Percentiles rank a stretch among this genome's conserved stretches.
phyloP scores from a whole-genome alignment of 192 early-diverging fungal species.

The Obelidium mucronatum region DNA sequence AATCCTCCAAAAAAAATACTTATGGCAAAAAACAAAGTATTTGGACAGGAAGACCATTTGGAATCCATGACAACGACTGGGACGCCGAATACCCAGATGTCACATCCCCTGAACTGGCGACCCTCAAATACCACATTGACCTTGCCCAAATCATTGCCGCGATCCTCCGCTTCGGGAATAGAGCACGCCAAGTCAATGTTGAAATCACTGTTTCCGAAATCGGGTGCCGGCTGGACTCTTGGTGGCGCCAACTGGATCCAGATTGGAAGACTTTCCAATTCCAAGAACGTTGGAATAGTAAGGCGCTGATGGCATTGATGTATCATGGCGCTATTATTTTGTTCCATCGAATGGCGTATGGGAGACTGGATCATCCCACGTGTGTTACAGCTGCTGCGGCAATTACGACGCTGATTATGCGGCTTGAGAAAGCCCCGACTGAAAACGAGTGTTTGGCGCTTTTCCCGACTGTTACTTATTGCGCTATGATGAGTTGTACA shows the following conservation, averaged over 20 bases:
- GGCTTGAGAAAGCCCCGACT: neutral
- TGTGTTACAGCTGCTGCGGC: slow-evolving; percentile 15
- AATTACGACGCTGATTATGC: slow-evolving; percentile 6
- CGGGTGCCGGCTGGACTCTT: neutral
- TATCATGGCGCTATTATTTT: slow-evolving; percentile 34
- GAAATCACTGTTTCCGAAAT: neutral
- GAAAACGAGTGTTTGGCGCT: slow-evolving; percentile 8
- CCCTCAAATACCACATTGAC: slow-evolving; percentile 20
- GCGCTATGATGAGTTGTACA: slow-evolving; percentile 21
- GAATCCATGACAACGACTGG: slow-evolving; percentile 29
- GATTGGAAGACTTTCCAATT: slow-evolving; percentile 1
- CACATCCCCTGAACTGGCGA: neutral
- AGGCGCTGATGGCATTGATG: slow-evolving; percentile 34
- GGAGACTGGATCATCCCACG: neutral
- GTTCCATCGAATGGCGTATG: slow-evolving; percentile 29
- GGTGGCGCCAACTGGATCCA: slow-evolving; percentile 9
- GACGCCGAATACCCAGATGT: slow-evolving; percentile 13
- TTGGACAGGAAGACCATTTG: slow-evolving; percentile 31
- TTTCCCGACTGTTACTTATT: slow-evolving; percentile 33
- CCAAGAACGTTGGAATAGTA: slow-evolving; percentile 24
- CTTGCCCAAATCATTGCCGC: slow-evolving; percentile 24
- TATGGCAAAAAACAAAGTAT: no score
- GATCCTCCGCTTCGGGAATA: no score
- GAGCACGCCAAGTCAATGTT: slow-evolving; percentile 15
- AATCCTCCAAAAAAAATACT: no score